A percentile compares a stretch with the other conserved stretches of the same genome.
phyloP scores from a whole-genome alignment of 2,329 filamentous ascomycete genomes.

The Chalara sp. region DNA sequence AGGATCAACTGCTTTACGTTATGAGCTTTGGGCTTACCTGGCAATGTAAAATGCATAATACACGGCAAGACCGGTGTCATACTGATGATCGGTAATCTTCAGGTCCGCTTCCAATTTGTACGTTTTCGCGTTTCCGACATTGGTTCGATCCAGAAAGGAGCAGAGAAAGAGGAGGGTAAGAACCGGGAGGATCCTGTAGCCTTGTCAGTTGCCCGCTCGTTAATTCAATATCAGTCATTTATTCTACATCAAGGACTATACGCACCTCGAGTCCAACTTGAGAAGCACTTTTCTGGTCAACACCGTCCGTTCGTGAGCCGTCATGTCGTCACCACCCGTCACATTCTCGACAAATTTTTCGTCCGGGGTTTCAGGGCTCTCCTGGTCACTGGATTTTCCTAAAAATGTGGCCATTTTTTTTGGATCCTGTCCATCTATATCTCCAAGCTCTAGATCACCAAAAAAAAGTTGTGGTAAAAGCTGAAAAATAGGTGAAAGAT shows the following conservation, averaged over 20 bases:
- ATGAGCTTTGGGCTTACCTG: conserved; percentile 23
- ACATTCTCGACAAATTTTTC: no score
- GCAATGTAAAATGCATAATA: conserved; percentile 60
- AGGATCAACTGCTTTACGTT: no score
- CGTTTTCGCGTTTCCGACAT: conserved; percentile 65
- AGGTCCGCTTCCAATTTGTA: conserved; percentile 54
- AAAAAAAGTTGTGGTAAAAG: no score
- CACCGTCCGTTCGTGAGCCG: conserved; percentile 1
- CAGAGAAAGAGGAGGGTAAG: conserved; percentile 60
- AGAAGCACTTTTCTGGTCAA: conserved; percentile 39
- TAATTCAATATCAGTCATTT: background rate
- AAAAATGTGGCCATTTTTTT: no score
- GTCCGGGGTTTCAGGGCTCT: no score
- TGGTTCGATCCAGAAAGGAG: conserved; percentile 63
- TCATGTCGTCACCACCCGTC: background rate
- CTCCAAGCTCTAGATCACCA: no score
- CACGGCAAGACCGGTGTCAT: conserved; percentile 55
- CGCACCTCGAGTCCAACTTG: conserved; percentile 48
- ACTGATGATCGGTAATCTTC: conserved; percentile 52
- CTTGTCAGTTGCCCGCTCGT: background rate
- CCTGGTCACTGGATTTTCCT: no score
- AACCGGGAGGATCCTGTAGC: conserved; percentile 49
- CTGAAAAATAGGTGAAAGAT: no score
- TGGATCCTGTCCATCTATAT: no score
- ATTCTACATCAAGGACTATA: background rate